Conservation (phyloP, 345 rosid species). For the Gynandropsis gynandra region DNA sequence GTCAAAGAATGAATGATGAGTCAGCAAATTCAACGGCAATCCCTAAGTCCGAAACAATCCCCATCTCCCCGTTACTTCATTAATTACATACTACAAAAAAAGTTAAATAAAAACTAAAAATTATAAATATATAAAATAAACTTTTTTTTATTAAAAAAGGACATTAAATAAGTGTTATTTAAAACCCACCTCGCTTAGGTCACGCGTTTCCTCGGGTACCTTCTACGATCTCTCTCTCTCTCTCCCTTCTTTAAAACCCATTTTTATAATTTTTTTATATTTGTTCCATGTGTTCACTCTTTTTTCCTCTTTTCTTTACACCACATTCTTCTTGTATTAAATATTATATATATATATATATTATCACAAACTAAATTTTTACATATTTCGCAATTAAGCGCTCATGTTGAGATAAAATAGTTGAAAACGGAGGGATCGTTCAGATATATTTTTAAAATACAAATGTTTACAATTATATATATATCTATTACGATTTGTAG, state of each 20-base stretch:
- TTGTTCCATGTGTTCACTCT: constrained; percentile 13
- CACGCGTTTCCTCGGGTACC: constrained; percentile 69
- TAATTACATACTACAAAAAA: constrained; percentile 13
- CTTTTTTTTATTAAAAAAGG: background rate
- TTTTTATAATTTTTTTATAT: constrained; percentile 22
- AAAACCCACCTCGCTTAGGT: constrained; percentile 29
- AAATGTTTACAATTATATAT: too few relatives aligned
- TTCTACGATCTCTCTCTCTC: too few relatives aligned
- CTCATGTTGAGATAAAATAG: too few relatives aligned
- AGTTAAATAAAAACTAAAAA: too few relatives aligned
- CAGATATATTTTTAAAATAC: too few relatives aligned
- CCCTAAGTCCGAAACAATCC: constrained; percentile 13
- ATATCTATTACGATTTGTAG: too few relatives aligned
- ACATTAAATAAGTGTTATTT: constrained; percentile 4
- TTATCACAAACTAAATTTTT: constrained; percentile 4
- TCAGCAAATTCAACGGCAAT: too few relatives aligned
- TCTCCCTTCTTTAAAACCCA: constrained; percentile 24
- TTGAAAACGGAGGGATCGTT: too few relatives aligned
- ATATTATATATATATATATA: too few relatives aligned
- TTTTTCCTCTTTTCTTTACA: constrained; percentile 15
- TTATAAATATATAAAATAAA: constrained; percentile 4
- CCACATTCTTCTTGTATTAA: constrained; percentile 10
- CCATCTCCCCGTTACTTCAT: constrained; percentile 18
- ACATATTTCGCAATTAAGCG: too few relatives aligned
- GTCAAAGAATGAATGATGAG: background rate